Percentiles rank a stretch among this genome's conserved stretches.
Conservation (phyloP, 306 rosid genomes). For the Delonix regia region DNA sequence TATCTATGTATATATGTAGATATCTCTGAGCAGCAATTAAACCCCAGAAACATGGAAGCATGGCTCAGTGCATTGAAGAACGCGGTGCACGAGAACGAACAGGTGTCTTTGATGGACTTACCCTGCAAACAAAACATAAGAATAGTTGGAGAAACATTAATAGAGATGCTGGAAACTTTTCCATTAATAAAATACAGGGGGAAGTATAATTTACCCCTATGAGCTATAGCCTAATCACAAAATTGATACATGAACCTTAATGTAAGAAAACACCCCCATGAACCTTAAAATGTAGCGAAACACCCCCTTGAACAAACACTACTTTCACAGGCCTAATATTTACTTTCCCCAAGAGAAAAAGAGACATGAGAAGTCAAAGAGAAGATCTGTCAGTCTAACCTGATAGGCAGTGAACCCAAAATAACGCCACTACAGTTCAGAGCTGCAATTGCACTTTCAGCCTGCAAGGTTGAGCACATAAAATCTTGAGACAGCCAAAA, state of each 20-base stretch:
- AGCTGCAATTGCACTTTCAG: conserved; percentile 98
- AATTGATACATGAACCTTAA: background rate
- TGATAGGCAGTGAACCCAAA: conserved; percentile 93
- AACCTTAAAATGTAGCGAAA: too few species aligned
- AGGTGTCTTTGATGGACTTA: conserved; percentile 92
- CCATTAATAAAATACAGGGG: background rate
- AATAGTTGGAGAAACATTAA: conserved; percentile 13
- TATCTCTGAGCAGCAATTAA: conserved; percentile 53
- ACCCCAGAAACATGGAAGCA: conserved; percentile 44
- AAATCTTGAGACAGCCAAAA: conserved; percentile 27
- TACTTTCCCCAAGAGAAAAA: background rate
- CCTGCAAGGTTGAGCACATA: conserved; percentile 55
- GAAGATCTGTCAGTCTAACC: conserved; percentile 54
- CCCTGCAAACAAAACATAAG: conserved; percentile 54
- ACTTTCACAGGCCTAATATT: background rate
- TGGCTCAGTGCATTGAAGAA: conserved; percentile 49
- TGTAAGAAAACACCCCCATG: too few species aligned
- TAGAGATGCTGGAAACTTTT: background rate
- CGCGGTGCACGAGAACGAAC: conserved; percentile 77
- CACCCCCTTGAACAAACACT: too few species aligned
- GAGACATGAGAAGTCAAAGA: background rate
- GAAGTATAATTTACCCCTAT: background rate
- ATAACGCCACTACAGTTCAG: conserved; percentile 97
- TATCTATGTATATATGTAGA: conserved; percentile 66
- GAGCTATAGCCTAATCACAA: background rate